Conservation (phyloP, 257 asterid genomes). For the Jasminum sambac region DNA sequence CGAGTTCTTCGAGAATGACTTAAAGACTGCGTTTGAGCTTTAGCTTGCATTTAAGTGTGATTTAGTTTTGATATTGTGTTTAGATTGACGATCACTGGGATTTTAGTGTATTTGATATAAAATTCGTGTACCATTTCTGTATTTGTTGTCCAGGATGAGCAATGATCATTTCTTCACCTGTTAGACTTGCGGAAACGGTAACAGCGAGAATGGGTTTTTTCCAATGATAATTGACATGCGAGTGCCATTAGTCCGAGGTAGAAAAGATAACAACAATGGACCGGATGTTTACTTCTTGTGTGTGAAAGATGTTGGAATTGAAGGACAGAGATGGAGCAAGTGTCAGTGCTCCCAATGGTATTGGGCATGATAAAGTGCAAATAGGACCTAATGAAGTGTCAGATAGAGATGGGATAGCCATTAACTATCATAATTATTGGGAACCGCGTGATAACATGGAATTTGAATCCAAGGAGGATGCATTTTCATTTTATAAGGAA, state of each 20-base stretch:
- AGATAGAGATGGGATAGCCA: conserved; percentile 21
- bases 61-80: too few relatives aligned
- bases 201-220: conserved; percentile 1
- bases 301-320: conserved; percentile 14
- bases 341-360: conserved; percentile 8
- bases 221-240: conserved; percentile 35
- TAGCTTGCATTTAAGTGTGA: not conserved
- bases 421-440: conserved; percentile 18
- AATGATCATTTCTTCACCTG: conserved; percentile 1
- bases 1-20: not conserved
- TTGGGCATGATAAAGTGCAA: conserved; percentile 12
- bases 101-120: not conserved
- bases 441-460: conserved; percentile 46
- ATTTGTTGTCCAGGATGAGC: not conserved
- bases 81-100: not conserved
- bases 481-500: conserved; percentile 44
- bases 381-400: conserved; percentile 12
- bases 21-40: not conserved
- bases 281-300: conserved; percentile 3
- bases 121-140: not conserved
- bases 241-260: conserved; percentile 26
- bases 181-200: not conserved
- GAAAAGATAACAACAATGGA: conserved; percentile 19
- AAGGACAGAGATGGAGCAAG: conserved; percentile 26
- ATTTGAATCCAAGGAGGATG: conserved; percentile 58